Base-by-base conservation (phyloP, 2,329 filamentous ascomycete species). In the Mycogone perniciosa region DNA sequence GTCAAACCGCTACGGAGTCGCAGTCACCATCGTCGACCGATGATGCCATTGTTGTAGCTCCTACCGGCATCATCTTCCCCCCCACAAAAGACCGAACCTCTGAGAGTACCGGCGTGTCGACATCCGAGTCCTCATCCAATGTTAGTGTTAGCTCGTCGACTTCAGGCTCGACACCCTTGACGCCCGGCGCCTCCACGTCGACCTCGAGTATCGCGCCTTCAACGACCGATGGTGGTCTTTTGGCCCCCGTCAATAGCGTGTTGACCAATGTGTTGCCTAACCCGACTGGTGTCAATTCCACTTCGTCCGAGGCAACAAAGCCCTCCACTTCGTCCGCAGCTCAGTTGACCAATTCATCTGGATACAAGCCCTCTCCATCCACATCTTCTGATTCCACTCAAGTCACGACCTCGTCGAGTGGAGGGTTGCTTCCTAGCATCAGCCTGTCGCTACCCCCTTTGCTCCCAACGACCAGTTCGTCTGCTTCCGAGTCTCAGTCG, bases 41-140 rank as follows among this genome's bases (percentile, higher is more conserved):
- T 10, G 31, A 44, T 6, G 54, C 46, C 27, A 61, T 63, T 26
- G 44, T 63, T n/a, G 59, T 66, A 52, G 62, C 56, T 7, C 61
- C 63, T 10, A 62, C 56, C 10, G 63, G 63, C 44, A 60, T 65
- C 39, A 53, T 60, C 3, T 46, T 50, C 44, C 40, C 54, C 1
- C 26, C 27, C 11, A 20, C 45, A 7, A 50, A n/a, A 5, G 31
- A 41, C 33, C 35, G 43, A 5, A 53, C 29, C 34, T 35, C 48
- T 27, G 35, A 31, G 7, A 52, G 29, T 20, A 7, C 31, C 6
- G 34, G 13, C 13, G 37, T 20, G 35, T 41, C 42, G 20, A 27
- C 26, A 6, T 33, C 42, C 6, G 37, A 33, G 20, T 42, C 43
- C 45, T 46, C 50, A 1, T 46, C 50, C 7, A 29, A 6, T 8